Evolutionary conservation across 2,329 filamentous ascomycete species (phyloP).

Genomic region (Raffaelea albimanens): DNA sequence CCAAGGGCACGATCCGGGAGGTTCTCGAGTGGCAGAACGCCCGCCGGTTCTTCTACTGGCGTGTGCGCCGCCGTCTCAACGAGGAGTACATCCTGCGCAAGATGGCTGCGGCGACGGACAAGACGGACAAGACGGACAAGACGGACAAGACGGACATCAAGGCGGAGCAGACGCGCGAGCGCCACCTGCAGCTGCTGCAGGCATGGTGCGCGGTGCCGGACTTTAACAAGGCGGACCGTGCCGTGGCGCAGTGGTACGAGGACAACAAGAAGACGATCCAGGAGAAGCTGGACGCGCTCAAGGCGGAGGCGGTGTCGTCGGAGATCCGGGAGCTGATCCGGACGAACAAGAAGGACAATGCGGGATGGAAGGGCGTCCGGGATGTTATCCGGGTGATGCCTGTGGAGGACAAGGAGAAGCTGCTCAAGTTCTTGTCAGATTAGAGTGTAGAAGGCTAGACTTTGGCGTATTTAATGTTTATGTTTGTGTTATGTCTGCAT

Average conservation of each 20-base stretch:
- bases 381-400: conserved; percentile 81
- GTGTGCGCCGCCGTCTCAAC: conserved; percentile 88
- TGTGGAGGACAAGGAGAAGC: conserved; percentile 76
- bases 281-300: conserved; percentile 76
- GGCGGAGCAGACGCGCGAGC: conserved; percentile 44
- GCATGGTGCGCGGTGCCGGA: conserved; percentile 73
- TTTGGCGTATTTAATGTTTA: too few species aligned
- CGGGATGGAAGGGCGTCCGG: conserved; percentile 75
- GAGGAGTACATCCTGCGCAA: conserved; percentile 96
- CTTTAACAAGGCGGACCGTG: conserved; percentile 70
- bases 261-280: conserved; percentile 77
- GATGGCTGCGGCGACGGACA: conserved; percentile 45
- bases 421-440: conserved; percentile 48
- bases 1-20: conserved; percentile 87
- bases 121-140: conserved; percentile 22
- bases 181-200: conserved; percentile 65
- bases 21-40: conserved; percentile 78
- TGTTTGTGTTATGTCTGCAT: too few species aligned
- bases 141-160: conserved; percentile 9
- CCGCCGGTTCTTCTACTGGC: conserved; percentile 99
- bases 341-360: conserved; percentile 60
- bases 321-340: conserved; percentile 68
- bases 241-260: conserved; percentile 92
- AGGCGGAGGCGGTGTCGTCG: conserved; percentile 48
- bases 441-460: too few species aligned